These are phyloP conservation scores for Nidularia sp. DNA, from an alignment of 768 basidiomycete genomes.

Conservation along the genomic window DNA sequence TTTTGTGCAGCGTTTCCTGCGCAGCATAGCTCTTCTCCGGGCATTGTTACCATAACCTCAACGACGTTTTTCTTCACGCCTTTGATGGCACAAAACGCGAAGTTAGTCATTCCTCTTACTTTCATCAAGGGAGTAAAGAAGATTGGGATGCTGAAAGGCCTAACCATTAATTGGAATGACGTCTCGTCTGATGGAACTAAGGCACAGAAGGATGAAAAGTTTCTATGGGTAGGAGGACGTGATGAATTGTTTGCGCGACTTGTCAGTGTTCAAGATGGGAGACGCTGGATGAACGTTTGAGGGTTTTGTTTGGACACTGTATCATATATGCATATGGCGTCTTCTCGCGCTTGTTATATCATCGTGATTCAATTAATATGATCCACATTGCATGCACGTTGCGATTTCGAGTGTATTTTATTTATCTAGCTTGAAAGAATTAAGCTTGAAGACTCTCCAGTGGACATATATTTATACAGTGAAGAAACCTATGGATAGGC, in stretches of 20 bases:
- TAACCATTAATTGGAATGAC: constrained; percentile 41
- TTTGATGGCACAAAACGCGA: constrained; percentile 39
- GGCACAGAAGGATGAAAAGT: constrained; percentile 45
- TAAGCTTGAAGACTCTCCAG: too few relatives aligned
- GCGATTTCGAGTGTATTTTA: too few relatives aligned
- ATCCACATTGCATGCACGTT: too few relatives aligned
- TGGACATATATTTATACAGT: too few relatives aligned
- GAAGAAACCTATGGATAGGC: too few relatives aligned
- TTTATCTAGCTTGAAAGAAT: too few relatives aligned
- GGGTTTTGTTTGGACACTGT: too few relatives aligned
- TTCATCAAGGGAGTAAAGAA: constrained; percentile 56
- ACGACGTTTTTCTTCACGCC: constrained; percentile 51
- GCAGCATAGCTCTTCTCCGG: constrained; percentile 49
- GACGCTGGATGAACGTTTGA: constrained; percentile 46
- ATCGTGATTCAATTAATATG: too few relatives aligned
- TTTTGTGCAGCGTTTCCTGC: constrained; percentile 50
- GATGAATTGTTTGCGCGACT: constrained; percentile 68
- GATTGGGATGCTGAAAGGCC: constrained; percentile 46
- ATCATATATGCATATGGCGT: too few relatives aligned
- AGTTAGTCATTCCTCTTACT: constrained; percentile 38
- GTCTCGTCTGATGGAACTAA: constrained; percentile 17
- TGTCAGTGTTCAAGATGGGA: constrained; percentile 41
- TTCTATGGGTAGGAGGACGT: constrained; percentile 55
- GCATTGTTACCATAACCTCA: constrained; percentile 54
- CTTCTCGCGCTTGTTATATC: too few relatives aligned